These are phyloP conservation scores for Hypoxylon sp. DNA, from an alignment of 2,329 filamentous ascomycete species.

Conservation along the genomic window DNA sequence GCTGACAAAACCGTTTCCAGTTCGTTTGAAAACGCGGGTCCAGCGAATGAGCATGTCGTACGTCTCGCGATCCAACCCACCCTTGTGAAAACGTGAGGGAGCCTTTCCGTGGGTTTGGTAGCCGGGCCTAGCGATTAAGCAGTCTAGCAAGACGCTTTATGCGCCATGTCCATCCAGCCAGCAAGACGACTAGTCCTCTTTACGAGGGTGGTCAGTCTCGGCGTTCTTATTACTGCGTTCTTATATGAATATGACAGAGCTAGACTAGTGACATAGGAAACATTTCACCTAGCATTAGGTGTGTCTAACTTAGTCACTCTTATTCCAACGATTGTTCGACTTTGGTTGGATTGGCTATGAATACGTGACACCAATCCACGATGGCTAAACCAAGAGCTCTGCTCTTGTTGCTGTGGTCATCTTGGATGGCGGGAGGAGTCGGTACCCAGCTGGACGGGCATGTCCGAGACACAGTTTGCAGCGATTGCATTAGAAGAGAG, in stretches of 20 bases:
- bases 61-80: slow-evolving; percentile 6
- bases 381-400: slow-evolving; percentile 22
- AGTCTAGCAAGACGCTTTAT: background rate
- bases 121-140: background rate
- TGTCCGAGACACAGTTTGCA: background rate
- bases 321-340: background rate
- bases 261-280: background rate
- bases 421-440: slow-evolving; percentile 16
- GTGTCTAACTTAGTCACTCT: background rate
- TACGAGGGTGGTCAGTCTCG: too few relatives aligned
- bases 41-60: slow-evolving; percentile 20
- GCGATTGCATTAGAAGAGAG: background rate
- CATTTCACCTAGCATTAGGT: background rate
- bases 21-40: slow-evolving; percentile 22
- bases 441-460: background rate
- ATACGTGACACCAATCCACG: slow-evolving; percentile 13
- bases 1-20: slow-evolving; percentile 22
- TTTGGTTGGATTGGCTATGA: slow-evolving; percentile 11
- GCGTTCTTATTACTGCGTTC: background rate
- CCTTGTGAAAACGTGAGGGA: slow-evolving; percentile 12
- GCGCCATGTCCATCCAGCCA: too few relatives aligned
- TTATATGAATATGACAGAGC: background rate
- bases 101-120: background rate
- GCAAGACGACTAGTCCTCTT: too few relatives aligned
- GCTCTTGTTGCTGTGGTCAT: slow-evolving; percentile 27